Evolutionary conservation across 257 asterid genomes (phyloP).

Genomic region (Phtheirospermum japonicum): DNA sequence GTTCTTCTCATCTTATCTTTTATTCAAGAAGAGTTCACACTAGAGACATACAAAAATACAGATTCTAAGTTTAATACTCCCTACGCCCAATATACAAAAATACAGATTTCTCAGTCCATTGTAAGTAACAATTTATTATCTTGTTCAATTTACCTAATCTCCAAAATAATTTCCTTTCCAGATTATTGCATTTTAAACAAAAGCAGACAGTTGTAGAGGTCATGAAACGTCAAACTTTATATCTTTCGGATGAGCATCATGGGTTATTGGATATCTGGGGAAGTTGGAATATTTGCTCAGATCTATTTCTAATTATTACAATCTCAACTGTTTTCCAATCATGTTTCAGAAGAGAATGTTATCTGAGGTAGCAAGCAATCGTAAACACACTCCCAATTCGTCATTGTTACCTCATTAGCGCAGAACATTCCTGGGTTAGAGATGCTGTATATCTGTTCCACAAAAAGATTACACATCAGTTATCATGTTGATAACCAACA

Average conservation of each 20-base stretch:
- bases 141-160: not conserved
- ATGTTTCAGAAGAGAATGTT: not conserved
- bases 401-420: constrained; percentile 66
- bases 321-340: not conserved
- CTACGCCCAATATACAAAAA: not conserved
- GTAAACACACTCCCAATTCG: not conserved
- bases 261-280: constrained; percentile 1
- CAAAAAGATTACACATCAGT: not conserved
- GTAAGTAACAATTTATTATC: not conserved
- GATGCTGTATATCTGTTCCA: constrained; percentile 62
- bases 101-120: not conserved
- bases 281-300: constrained; percentile 1
- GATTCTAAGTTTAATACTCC: constrained; percentile 1
- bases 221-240: not conserved
- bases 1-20: not conserved
- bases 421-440: constrained; percentile 83
- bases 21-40: too few relatives aligned
- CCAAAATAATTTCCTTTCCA: not conserved
- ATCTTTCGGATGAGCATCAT: constrained; percentile 9
- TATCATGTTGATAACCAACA: not conserved
- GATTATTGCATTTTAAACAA: constrained; percentile 1
- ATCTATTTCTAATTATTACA: not conserved
- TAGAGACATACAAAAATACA: not conserved
- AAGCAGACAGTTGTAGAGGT: not conserved
- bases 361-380: constrained; percentile 10